Evolutionary conservation across 305 asterid genomes (phyloP), one percentile per base, ranked within the genome.

Genomic region (Euphrasia arctica): DNA sequence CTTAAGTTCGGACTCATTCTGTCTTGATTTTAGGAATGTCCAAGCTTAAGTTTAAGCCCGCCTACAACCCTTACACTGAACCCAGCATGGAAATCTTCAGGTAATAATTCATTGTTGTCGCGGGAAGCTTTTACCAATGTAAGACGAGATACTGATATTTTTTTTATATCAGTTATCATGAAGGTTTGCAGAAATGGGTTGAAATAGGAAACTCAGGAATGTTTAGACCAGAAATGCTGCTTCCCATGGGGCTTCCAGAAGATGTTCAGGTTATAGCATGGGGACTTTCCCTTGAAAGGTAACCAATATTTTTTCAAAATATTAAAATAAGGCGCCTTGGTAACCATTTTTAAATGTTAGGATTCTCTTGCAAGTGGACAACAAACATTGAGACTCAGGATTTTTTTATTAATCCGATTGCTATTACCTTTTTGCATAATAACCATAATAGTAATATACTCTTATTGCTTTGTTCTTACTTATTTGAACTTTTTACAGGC

Each of bases 1-100:
- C 12, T 45, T 45, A 11, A 5, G 9, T 45, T 45, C 15, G 15
- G 13, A 45, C 51, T 11, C 51, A 41, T 51, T 59, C 63, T 72
- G 13, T 65, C 43, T 67, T 71, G 47, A 64, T 79, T 73, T 57
- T 75, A 91, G 98, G 99, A 71, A 93, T 90, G 99, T 79, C 95
- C 62, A 86, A 93, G 84, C 86, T 93, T 58, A 88, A 88, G 73
- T 93, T 88, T 87, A 93, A 93, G 83, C 95, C 97, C 61, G 99
- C 97, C 54, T 90, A 93, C 74, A 90, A 93, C 79, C 99, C 99
- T 22, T 93, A 93, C 45, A 90, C 99, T 31, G 99, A 93, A 77
- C 99, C 99, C 70, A 93, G 99, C 82, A 93, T 93, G 97, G 99
- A 93, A 81, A 93, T 93, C 67, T 93, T 93, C 88, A 87, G 98